A percentile compares a stretch with the other conserved stretches of the same genome.
phyloP scores from a whole-genome alignment of 163 green algal species.

The Volvox carteri region DNA sequence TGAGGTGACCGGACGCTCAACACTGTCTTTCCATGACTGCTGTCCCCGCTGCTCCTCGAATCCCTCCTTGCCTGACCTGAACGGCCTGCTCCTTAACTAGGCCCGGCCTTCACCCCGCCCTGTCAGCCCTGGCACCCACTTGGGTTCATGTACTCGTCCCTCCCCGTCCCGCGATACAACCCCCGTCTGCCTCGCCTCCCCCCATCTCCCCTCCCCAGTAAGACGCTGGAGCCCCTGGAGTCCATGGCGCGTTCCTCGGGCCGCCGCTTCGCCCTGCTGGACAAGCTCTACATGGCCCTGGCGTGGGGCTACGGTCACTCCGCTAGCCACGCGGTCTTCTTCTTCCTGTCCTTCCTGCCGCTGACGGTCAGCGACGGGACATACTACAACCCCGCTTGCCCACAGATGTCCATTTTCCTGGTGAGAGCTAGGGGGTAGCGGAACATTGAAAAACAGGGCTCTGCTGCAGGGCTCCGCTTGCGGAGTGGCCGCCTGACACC shows the following conservation, averaged over 20 bases:
- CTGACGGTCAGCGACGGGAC: slow-evolving; percentile 58
- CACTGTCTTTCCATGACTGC: too few species aligned
- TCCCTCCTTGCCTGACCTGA: too few species aligned
- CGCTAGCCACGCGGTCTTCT: slow-evolving; percentile 65
- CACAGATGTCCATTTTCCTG: slow-evolving; percentile 54
- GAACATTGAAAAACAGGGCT: too few species aligned
- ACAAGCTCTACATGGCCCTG: slow-evolving; percentile 69
- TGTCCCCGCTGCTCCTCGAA: too few species aligned
- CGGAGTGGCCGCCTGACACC: too few species aligned
- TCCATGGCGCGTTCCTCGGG: slow-evolving; percentile 2
- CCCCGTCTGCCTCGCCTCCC: neutral
- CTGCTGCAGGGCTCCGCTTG: too few species aligned
- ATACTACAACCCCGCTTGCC: slow-evolving; percentile 58
- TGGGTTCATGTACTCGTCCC: too few species aligned
- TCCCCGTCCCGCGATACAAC: neutral
- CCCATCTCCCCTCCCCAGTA: slow-evolving; percentile 16
- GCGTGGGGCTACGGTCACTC: slow-evolving; percentile 73
- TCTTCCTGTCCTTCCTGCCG: slow-evolving; percentile 65
- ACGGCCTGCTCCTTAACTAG: too few species aligned
- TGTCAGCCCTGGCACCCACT: neutral
- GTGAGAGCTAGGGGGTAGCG: too few species aligned
- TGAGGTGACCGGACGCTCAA: too few species aligned
- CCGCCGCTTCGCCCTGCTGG: slow-evolving; percentile 63
- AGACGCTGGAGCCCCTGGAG: slow-evolving; percentile 48
- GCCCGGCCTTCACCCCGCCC: neutral